Conservation (phyloP, 1,284 basidiomycete genomes). For the Cerioporus squamosus region DNA sequence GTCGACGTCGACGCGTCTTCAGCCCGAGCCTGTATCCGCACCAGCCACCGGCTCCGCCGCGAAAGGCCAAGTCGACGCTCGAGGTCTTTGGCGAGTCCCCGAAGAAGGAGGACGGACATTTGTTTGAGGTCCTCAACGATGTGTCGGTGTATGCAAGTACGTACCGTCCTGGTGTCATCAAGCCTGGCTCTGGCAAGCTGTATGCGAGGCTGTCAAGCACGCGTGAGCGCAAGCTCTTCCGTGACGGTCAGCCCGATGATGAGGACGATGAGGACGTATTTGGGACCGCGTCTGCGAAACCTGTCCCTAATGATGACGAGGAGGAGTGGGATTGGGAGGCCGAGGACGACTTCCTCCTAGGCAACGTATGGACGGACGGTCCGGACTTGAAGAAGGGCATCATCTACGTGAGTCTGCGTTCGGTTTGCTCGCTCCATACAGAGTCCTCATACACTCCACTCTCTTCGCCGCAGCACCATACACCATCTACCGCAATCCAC, state of each 20-base stretch:
- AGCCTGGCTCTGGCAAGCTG: slow-evolving; percentile 48
- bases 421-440: background rate
- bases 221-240: slow-evolving; percentile 58
- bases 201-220: slow-evolving; percentile 58
- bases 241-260: slow-evolving; percentile 27
- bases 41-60: background rate
- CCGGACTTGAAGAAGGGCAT: slow-evolving; percentile 52
- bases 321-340: slow-evolving; percentile 61
- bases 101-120: slow-evolving; percentile 42
- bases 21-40: slow-evolving; percentile 5
- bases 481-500: slow-evolving; percentile 54
- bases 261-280: slow-evolving; percentile 27
- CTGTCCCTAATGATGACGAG: slow-evolving; percentile 33
- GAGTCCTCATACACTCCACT: background rate
- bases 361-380: slow-evolving; percentile 58
- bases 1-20: slow-evolving; percentile 10
- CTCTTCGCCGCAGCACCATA: slow-evolving; percentile 49
- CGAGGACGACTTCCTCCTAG: slow-evolving; percentile 65
- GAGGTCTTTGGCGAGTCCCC: background rate
- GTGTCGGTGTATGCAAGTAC: slow-evolving; percentile 42
- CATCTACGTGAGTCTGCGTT: slow-evolving; percentile 55
- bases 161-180: slow-evolving; percentile 57
- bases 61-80: background rate
- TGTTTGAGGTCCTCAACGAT: slow-evolving; percentile 62
- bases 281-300: background rate